Evolutionary conservation across 179 eudicot genomes (phyloP), one percentile per base, ranked within the genome.

Genomic region (Silene vulgaris): DNA sequence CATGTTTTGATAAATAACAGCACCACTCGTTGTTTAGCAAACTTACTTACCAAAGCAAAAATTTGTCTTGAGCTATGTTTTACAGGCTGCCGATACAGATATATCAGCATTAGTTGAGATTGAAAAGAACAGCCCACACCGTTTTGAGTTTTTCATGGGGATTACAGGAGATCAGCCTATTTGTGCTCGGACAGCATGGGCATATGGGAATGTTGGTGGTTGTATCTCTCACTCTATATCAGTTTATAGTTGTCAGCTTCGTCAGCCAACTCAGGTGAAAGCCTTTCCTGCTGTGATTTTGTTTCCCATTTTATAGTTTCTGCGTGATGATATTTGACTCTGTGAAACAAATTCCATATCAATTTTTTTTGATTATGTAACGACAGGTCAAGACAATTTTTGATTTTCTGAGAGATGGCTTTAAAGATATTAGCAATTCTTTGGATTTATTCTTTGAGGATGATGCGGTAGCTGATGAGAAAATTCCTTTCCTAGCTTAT

Each of bases 141-240:
- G 99, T 72, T 95, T 95, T 86, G 99, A 95, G 86, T 95, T 95
- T 83, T 95, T 92, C 88, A 95, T 95, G 99, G 99, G 99, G 75
- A 90, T 87, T 59, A 89, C 84, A 50, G 99, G 99, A 63, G 99
- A 95, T 82, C 95, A 85, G 69, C 97, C 99, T 57, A 90, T 95
- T 76, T 95, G 99, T 88, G 99, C 99, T 78, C 91, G 99, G 74
- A 92, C 99, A 50, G 99, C 99, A 62, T 95, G 97, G 99, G 99
- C 99, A 57, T 95, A 90, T 79, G 97, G 97, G 76, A 95, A 90
- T 79, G 83, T 93, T 65, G 99, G 99, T 68, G 99, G 99, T 69
- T 89, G 91, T 48, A 92, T 95, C 78, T 90, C 99, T 79, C 99
- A 95, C 83, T 96, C 97, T 84, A 86, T 95, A 74, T 95, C 99